Percentiles rank a stretch among this genome's conserved stretches.
Evolutionary conservation across 2,329 filamentous ascomycete genomes (phyloP).

Genomic region (Ophiostoma novo-ulmi): DNA sequence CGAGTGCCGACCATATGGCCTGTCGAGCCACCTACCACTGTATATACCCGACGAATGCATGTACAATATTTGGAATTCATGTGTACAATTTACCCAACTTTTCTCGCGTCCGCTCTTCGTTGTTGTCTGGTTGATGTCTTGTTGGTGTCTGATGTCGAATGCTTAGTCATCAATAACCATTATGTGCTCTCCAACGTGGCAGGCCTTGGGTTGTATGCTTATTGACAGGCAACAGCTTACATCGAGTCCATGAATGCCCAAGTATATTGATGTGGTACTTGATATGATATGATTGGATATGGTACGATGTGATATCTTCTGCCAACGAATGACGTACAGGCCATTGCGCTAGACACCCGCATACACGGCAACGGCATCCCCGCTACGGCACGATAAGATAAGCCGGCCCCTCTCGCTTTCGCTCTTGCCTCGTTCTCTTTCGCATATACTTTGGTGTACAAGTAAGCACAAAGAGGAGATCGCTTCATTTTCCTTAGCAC

Average conservation of each 20-base stretch:
- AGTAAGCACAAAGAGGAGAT: slow-evolving; percentile 2
- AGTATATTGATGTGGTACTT: too few relatives aligned
- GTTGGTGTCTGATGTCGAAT: background rate
- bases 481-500: slow-evolving; percentile 2
- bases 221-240: background rate
- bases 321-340: slow-evolving; percentile 9
- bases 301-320: background rate
- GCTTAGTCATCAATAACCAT: too few relatives aligned
- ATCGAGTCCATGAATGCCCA: too few relatives aligned
- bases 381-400: slow-evolving; percentile 12
- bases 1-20: background rate
- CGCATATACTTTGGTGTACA: background rate
- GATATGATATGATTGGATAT: background rate
- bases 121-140: background rate
- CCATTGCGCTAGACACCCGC: background rate
- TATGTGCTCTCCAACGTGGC: too few relatives aligned
- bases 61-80: background rate
- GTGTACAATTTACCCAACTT: background rate
- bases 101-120: background rate
- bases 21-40: background rate
- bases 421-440: background rate
- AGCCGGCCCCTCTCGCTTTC: slow-evolving; percentile 3
- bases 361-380: slow-evolving; percentile 5
- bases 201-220: background rate
- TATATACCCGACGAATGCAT: slow-evolving; percentile 5